Base-by-base conservation (phyloP, 1,284 basidiomycete genomes). In the Xerocomus minutiporus region DNA sequence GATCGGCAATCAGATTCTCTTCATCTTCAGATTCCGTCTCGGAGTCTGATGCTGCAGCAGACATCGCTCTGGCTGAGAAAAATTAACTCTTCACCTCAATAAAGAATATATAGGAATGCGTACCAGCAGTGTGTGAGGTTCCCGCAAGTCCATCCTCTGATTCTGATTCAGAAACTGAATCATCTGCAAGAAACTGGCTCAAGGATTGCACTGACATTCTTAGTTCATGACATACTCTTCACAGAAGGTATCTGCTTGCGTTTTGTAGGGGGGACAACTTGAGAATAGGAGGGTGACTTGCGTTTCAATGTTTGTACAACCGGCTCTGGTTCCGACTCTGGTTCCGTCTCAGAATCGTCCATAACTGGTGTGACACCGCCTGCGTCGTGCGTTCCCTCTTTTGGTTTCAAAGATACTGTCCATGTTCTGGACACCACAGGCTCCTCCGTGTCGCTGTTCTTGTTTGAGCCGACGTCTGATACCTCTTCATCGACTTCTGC, bases 1-100 rank as follows among this genome's bases (percentile, higher is more conserved):
- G 57, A 53, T 59, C 58, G 11, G 58, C 60, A 51, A 60, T 56
- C 40, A 43, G 40, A 20, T 76, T 74, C n/a, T 68, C 65, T 48
- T 80, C 79, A 3, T 68, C 65, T 51, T 79, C 78, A 17, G 73
- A 66, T 55, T 77, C 74, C n/a, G 75, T 78, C 34, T 67, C 66
- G 4, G 77, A 76, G 36, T 69, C 65, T 17, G 59, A 52, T 63
- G 60, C 25, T 57, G 38, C 31, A 35, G 45, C 43, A 28, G 58
- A 45, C 31, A 45, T 20, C 2, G 44, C 40, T 47, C n/a, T 46
- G 3, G 8, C 52, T 61, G 31, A 17, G 47, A 40, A 28, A 31
- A 23, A 2, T 44, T 6, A 15, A 25, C 8, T 28, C 46, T 7
- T 7, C 12, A 1, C 13, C 31, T 25, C 8, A 3, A 23, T 15